A percentile compares a stretch with the other conserved stretches of the same genome.
These are phyloP conservation scores for Corchorus olitorius DNA, from an alignment of 345 rosid genomes.

Conservation along the genomic window DNA sequence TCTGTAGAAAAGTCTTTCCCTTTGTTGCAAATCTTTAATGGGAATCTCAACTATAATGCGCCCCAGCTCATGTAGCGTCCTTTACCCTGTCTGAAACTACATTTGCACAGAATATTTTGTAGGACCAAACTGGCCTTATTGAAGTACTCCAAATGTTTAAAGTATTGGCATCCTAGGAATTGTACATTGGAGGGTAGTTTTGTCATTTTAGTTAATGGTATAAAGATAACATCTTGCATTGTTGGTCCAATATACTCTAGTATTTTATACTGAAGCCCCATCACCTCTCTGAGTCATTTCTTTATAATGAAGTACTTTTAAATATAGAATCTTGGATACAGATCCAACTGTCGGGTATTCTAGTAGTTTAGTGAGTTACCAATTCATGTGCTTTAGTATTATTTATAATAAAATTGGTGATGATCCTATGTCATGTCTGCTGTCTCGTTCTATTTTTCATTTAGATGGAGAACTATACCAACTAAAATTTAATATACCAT, in stretches of 20 bases:
- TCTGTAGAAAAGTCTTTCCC: constrained; percentile 15
- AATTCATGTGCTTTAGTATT: background rate
- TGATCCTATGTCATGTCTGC: background rate
- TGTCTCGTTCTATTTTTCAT: background rate
- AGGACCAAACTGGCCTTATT: constrained; percentile 46
- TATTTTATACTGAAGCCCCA: constrained; percentile 6
- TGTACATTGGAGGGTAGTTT: constrained; percentile 21
- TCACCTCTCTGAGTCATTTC: background rate
- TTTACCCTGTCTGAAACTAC: constrained; percentile 11
- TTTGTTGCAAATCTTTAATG: constrained; percentile 22
- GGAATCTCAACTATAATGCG: constrained; percentile 45
- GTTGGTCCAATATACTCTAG: constrained; percentile 3
- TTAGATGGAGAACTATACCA: background rate
- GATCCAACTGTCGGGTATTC: constrained; percentile 10
- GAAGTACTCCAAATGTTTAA: constrained; percentile 1
- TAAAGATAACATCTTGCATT: background rate
- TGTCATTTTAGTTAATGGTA: constrained; percentile 27
- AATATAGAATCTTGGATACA: background rate
- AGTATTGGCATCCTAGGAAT: constrained; percentile 19
- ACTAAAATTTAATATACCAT: background rate
- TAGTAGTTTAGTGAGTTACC: background rate
- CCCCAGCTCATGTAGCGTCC: constrained; percentile 58
- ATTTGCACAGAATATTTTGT: background rate
- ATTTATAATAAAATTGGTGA: constrained; percentile 10
- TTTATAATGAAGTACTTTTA: constrained; percentile 1